These are phyloP conservation scores for Cinnamomum micranthum DNA, from an alignment of 164 flowering plant species.

Conservation along the genomic window DNA sequence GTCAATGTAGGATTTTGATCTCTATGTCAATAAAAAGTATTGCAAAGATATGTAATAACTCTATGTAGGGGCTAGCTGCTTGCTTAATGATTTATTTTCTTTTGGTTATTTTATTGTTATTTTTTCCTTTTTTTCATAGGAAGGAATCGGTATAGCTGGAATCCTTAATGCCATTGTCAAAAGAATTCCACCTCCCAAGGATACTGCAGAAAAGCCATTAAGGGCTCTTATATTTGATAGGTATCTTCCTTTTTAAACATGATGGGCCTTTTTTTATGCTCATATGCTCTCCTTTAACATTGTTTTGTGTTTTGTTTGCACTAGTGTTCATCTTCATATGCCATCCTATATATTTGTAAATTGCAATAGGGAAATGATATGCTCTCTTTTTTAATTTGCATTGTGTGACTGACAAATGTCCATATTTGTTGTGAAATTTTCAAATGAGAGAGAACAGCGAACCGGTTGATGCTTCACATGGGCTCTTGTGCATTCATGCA, in stretches of 20 bases:
- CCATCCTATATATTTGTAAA: neutral
- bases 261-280: neutral
- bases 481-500: neutral
- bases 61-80: neutral
- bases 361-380: neutral
- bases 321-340: neutral
- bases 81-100: neutral
- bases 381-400: neutral
- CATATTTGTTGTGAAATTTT: too few relatives aligned
- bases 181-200: constrained; percentile 71
- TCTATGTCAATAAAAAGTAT: neutral
- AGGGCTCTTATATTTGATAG: constrained; percentile 98
- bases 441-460: neutral
- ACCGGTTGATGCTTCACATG: neutral
- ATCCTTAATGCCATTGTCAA: constrained; percentile 81
- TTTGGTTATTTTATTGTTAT: neutral
- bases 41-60: neutral
- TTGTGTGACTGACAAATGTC: too few relatives aligned
- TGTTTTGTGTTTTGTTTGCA: neutral
- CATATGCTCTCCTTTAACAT: neutral
- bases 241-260: constrained; percentile 25
- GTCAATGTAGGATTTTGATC: neutral
- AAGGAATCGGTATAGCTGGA: constrained; percentile 85
- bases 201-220: constrained; percentile 66
- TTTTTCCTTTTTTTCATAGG: constrained; percentile 39